Evolutionary conservation across 768 basidiomycete species (phyloP).

Genomic region (Naganishia vaughanmartiniae): DNA sequence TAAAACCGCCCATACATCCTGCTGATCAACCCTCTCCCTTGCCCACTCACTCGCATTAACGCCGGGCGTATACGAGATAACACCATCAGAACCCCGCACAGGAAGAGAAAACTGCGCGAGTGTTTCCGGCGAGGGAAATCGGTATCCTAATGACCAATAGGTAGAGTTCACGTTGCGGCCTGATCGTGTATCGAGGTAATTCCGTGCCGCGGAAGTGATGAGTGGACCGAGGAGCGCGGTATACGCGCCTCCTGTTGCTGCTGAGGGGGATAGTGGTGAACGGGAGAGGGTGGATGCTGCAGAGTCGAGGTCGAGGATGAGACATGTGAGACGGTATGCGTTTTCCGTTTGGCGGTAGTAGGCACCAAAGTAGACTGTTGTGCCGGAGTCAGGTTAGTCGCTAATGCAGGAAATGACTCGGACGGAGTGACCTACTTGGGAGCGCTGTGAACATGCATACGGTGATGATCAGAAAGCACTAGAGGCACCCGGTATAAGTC

Average conservation of each 20-base stretch:
- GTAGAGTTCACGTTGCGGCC: conserved; percentile 30
- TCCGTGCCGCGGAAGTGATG: conserved; percentile 32
- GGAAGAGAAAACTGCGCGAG: conserved; percentile 36
- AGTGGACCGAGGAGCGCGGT: conserved; percentile 50
- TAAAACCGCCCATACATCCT: conserved; percentile 46
- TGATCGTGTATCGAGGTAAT: conserved; percentile 3
- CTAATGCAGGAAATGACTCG: background rate
- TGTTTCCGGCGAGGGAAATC: conserved; percentile 33
- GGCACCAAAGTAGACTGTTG: conserved; percentile 47
- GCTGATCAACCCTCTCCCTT: conserved; percentile 37
- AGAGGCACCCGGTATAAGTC: background rate
- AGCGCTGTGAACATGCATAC: conserved; percentile 3
- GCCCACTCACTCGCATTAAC: conserved; percentile 42
- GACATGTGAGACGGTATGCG: conserved; percentile 44
- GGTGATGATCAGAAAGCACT: conserved; percentile 3
- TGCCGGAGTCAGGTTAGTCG: background rate
- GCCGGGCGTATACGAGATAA: conserved; percentile 35
- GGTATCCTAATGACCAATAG: conserved; percentile 40
- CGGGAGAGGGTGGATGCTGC: conserved; percentile 35
- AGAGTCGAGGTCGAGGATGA: conserved; percentile 50
- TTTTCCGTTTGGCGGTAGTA: conserved; percentile 48
- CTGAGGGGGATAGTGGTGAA: conserved; percentile 31
- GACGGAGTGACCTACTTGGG: background rate
- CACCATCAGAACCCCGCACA: conserved; percentile 19
- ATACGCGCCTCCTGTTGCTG: conserved; percentile 32